Evolutionary conservation across 352 stramenopile species (phyloP).

Genomic region (Thalassiosira oceanica): DNA sequence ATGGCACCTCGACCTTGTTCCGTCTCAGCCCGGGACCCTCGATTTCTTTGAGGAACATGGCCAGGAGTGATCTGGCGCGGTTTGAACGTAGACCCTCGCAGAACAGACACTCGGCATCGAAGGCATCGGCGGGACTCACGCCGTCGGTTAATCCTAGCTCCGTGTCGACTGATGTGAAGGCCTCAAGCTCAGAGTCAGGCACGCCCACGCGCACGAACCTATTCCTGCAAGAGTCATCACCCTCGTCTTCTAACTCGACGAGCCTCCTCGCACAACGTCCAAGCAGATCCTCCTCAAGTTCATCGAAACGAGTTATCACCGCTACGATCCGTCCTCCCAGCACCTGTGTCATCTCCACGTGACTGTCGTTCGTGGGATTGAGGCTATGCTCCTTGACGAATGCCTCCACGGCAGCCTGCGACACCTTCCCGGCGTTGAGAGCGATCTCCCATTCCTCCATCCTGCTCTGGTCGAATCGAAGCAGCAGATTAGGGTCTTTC

Average conservation of each 20-base stretch:
- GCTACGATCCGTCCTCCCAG: slow-evolving; percentile 30
- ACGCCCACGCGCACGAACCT: slow-evolving; percentile 19
- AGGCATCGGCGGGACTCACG: slow-evolving; percentile 14
- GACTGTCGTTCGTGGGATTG: not conserved
- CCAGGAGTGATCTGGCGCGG: slow-evolving; percentile 29
- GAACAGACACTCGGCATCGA: slow-evolving; percentile 45
- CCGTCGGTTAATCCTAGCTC: not conserved
- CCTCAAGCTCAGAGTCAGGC: slow-evolving; percentile 28
- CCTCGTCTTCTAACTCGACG: too few relatives aligned
- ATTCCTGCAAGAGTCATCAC: too few relatives aligned
- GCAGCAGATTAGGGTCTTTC: slow-evolving; percentile 23
- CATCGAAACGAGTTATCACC: slow-evolving; percentile 30
- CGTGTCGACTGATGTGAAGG: slow-evolving; percentile 9
- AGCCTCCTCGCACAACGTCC: slow-evolving; percentile 2
- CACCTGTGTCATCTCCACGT: slow-evolving; percentile 29
- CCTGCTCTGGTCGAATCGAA: slow-evolving; percentile 31
- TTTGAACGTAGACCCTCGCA: slow-evolving; percentile 32
- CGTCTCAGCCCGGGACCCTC: slow-evolving; percentile 41
- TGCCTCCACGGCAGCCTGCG: slow-evolving; percentile 21
- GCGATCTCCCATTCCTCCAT: slow-evolving; percentile 47
- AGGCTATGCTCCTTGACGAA: not conserved
- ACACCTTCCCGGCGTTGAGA: slow-evolving; percentile 31
- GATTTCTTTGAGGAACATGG: slow-evolving; percentile 48
- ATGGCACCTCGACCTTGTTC: slow-evolving; percentile 43
- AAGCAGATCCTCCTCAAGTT: slow-evolving; percentile 42